Evolutionary conservation across 768 basidiomycete genomes (phyloP).

Genomic region (Zangia roseola): DNA sequence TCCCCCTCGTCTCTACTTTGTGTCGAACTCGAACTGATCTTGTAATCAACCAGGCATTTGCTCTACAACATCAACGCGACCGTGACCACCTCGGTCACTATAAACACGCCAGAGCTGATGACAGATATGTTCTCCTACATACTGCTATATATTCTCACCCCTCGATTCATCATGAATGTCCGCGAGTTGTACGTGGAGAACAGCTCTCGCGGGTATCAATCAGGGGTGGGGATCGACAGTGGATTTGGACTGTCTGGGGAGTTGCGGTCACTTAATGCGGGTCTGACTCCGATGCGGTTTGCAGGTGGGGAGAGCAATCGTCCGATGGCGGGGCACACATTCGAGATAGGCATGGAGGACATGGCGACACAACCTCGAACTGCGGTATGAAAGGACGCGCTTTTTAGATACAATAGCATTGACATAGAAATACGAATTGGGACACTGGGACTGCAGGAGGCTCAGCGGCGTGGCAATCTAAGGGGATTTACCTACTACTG

Average conservation of each 20-base stretch:
- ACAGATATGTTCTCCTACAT: background rate
- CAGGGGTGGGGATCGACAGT: conserved; percentile 4
- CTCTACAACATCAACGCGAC: conserved; percentile 7
- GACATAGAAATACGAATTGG: no score
- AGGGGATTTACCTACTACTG: no score
- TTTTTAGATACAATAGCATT: no score
- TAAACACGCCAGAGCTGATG: background rate
- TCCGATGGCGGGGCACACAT: no score
- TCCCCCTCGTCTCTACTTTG: no score
- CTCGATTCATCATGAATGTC: conserved; percentile 21
- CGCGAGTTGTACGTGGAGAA: conserved; percentile 7
- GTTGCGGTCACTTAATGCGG: background rate
- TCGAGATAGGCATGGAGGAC: no score
- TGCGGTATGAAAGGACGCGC: no score
- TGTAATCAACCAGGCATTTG: conserved; percentile 9
- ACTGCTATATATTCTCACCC: conserved; percentile 9
- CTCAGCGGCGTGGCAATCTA: no score
- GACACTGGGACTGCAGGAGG: no score
- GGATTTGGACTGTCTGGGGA: conserved; percentile 13
- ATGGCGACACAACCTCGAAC: no score
- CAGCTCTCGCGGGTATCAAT: background rate
- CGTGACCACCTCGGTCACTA: background rate
- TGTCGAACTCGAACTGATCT: background rate
- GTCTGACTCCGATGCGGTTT: background rate
- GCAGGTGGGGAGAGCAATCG: no score